Conservation (phyloP, 352 stramenopile species). For the Phytophthora idaei region DNA sequence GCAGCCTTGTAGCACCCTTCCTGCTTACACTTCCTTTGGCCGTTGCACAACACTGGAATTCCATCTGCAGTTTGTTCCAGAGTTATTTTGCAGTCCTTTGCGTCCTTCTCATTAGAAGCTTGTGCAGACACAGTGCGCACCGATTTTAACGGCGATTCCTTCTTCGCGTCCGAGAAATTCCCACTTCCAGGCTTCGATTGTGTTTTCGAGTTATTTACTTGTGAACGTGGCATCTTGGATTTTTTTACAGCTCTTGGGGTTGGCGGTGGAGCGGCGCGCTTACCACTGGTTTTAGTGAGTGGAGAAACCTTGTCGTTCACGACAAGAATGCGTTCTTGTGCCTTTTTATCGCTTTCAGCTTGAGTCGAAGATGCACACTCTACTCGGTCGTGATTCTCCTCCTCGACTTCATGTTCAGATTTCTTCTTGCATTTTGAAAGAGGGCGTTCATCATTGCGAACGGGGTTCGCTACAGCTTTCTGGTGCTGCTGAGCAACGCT, state of each 20-base stretch:
- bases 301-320: constrained; percentile 5
- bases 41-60: constrained; percentile 19
- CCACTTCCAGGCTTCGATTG: background rate
- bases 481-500: background rate
- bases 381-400: background rate
- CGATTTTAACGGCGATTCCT: background rate
- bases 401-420: background rate
- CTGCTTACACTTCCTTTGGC: constrained; percentile 13
- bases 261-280: background rate
- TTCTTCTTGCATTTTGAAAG: background rate
- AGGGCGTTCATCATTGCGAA: background rate
- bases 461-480: background rate
- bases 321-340: background rate
- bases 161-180: background rate
- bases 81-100: background rate
- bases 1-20: constrained; percentile 15
- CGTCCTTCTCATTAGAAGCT: background rate
- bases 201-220: background rate
- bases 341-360: background rate
- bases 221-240: background rate
- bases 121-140: background rate
- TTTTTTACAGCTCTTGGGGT: background rate
- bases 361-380: background rate
- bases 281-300: background rate
- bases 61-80: background rate